phyloP scores from a whole-genome alignment of 2,329 filamentous ascomycete genomes.

The Metarhizium rileyi region DNA sequence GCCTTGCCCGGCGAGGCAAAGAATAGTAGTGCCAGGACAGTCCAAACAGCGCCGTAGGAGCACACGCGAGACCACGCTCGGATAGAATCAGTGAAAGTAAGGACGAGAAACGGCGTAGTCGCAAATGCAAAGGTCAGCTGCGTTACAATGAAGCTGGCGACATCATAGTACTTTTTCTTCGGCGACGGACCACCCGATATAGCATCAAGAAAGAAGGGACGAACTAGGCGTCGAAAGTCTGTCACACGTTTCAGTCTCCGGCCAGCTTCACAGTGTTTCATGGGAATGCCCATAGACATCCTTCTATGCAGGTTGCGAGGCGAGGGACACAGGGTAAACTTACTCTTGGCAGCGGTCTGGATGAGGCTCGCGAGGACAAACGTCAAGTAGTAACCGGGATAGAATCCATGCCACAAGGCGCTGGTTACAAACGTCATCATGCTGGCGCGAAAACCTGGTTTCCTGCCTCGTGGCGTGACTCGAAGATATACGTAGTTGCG shows the following conservation, averaged over 20 bases:
- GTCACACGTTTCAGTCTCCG: neutral
- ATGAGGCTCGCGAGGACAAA: conserved; percentile 87
- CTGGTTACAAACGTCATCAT: conserved; percentile 90
- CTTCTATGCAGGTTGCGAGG: neutral
- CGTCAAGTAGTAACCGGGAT: conserved; percentile 87
- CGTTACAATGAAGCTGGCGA: conserved; percentile 63
- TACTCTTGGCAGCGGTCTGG: conserved; percentile 91
- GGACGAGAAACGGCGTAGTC: conserved; percentile 75
- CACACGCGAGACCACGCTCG: conserved; percentile 77
- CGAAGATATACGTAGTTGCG: conserved; percentile 92
- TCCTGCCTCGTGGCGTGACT: conserved; percentile 90
- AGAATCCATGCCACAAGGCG: conserved; percentile 97
- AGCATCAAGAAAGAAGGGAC: conserved; percentile 84
- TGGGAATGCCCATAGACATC: neutral
- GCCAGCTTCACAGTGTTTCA: neutral
- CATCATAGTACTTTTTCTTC: conserved; percentile 79
- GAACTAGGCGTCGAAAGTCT: conserved; percentile 84
- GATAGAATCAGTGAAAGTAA: conserved; percentile 61
- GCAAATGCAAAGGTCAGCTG: conserved; percentile 78
- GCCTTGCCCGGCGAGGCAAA: conserved; percentile 72
- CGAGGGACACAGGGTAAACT: conserved; percentile 23
- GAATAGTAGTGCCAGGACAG: conserved; percentile 55
- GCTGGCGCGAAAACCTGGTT: conserved; percentile 90
- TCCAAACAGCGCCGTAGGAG: conserved; percentile 72
- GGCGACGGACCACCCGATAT: conserved; percentile 58